Evolutionary conservation across 1,284 basidiomycete species (phyloP), one percentile per base, ranked within the genome.

Genomic region (Irpex lacteus): DNA sequence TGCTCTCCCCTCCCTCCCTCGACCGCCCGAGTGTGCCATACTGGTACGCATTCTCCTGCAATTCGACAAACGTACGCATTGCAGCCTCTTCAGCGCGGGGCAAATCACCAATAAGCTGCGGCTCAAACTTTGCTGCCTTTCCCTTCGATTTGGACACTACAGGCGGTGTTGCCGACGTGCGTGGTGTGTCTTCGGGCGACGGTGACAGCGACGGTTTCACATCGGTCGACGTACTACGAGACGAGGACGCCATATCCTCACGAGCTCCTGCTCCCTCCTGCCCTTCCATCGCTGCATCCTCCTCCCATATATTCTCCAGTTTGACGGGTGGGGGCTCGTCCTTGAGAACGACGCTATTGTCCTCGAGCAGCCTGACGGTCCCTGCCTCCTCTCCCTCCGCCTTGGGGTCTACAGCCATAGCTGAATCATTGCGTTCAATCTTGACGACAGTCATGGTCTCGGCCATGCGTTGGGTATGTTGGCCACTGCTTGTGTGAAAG

Each of bases 1-100:
- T 95, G 77, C 93, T 91, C 80, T 98, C 96, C 71, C 93, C 85
- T 63, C 91, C 87, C 76, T 96, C 95, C 73, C 91, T 88, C 56
- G 92, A 94, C 70, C 88, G 85, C 9, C 98, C 98, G 61, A 99
- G 80, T 50, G 89, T 86, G 73, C 91, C 90, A 76, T 90, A 91
- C 80, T 97, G 94, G 75, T 98, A 98, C 70, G 89, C 88, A 74
- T 96, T 98, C 70, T 82, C 85, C 62, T 78, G 71, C 70, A 98
- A 87, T 75, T 91, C 85, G 65, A 78, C 80, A 72, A 96, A 99
- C 5, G 87, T 91, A 69, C 78, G 79, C 69, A 90, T 76, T 36
- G 97, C 96, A 49, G 84, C 86, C 64, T 86, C 81, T 73, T 90
- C 86, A 26, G 94, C 94, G 38, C 84, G 76, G 13, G 93, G 91